Evolutionary conservation across 345 rosid species (phyloP), one percentile per base, ranked within the genome.

Genomic region (Trapa incisa): DNA sequence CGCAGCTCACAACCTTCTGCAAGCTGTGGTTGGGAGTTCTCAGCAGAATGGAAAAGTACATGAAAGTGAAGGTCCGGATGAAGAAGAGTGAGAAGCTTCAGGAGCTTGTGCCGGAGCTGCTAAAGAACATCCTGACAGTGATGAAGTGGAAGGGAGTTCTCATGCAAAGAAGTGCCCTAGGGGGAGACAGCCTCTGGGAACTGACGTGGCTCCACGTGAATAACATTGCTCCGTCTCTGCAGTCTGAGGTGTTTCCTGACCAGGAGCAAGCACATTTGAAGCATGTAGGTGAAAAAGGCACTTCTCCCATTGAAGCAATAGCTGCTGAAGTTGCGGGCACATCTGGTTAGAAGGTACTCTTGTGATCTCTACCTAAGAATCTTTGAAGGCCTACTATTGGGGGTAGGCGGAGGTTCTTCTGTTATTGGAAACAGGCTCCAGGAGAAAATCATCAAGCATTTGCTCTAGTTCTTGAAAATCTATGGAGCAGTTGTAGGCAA

Each of bases 121-220:
- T 94, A 1, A 94, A 91, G 85, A 86, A 87, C 80, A 83, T 83
- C 47, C 80, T 94, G 83, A 73, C 86, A 4, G 89, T 76, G 67
- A 91, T 94, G 99, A 91, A 94, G 84, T 75, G 83, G 17, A 85
- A 70, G 80, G 97, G 91, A 6, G 87, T 91, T 66, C 91, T 93
- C 36, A 71, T 84, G 66, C 97, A 87, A 68, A 87, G 97, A 80
- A 85, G 92, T 80, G 89, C 95, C 0, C 75, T 91, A 5, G 96
- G 95, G 66, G 96, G 99, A 72, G 99, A 91, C 75, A 94, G 95
- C 78, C 82, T 91, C 76, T 94, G 99, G 99, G 99, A 94, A 73
- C 77, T 88, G 43, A 91, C 99, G 43, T 94, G 97, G 99, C 88
- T 89, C 36, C 97, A 94, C 73, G 89, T 91, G 64, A 91, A 91